Conservation (phyloP, 1,284 basidiomycete genomes). For the Sanguinoderma infundibulare region DNA sequence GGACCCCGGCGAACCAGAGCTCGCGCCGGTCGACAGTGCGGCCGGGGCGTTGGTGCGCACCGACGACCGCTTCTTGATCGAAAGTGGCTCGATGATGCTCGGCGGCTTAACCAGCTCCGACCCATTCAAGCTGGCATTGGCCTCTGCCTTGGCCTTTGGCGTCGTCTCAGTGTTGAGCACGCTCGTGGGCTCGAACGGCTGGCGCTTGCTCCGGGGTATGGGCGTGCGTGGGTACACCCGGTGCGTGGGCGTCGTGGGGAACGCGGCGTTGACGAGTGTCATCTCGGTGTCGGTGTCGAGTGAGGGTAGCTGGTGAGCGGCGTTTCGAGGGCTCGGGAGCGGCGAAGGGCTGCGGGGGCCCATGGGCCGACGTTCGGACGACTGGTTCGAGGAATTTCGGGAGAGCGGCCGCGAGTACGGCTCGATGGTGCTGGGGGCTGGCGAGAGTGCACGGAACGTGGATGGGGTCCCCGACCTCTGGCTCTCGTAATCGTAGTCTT, state of each 20-base stretch:
- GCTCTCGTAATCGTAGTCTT: slow-evolving; percentile 42
- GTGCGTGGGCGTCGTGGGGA: slow-evolving; percentile 34
- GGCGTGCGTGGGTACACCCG: slow-evolving; percentile 39
- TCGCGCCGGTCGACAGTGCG: slow-evolving; percentile 10
- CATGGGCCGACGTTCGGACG: slow-evolving; percentile 50
- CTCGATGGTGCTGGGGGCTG: slow-evolving; percentile 36
- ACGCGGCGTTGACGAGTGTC: slow-evolving; percentile 37
- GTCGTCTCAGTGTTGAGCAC: slow-evolving; percentile 50
- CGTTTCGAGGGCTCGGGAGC: slow-evolving; percentile 1
- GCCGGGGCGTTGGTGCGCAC: slow-evolving; percentile 41
- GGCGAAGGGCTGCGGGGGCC: slow-evolving; percentile 78
- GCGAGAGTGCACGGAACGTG: slow-evolving; percentile 23
- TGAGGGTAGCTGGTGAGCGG: slow-evolving; percentile 35
- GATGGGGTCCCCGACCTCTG: slow-evolving; percentile 38
- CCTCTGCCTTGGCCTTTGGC: slow-evolving; percentile 43
- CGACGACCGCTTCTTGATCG: slow-evolving; percentile 80
- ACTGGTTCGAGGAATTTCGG: slow-evolving; percentile 51
- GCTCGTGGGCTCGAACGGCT: slow-evolving; percentile 55
- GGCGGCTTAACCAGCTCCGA: slow-evolving; percentile 15
- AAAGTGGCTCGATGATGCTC: slow-evolving; percentile 63
- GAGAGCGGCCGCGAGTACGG: slow-evolving; percentile 44
- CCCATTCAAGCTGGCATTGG: not conserved
- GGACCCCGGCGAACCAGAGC: slow-evolving; percentile 47
- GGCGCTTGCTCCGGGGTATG: slow-evolving; percentile 71
- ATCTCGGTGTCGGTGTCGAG: slow-evolving; percentile 51